Evolutionary conservation across 2,329 filamentous ascomycete genomes (phyloP), one percentile per base, ranked within the genome.

Genomic region (Beauveria sp.): DNA sequence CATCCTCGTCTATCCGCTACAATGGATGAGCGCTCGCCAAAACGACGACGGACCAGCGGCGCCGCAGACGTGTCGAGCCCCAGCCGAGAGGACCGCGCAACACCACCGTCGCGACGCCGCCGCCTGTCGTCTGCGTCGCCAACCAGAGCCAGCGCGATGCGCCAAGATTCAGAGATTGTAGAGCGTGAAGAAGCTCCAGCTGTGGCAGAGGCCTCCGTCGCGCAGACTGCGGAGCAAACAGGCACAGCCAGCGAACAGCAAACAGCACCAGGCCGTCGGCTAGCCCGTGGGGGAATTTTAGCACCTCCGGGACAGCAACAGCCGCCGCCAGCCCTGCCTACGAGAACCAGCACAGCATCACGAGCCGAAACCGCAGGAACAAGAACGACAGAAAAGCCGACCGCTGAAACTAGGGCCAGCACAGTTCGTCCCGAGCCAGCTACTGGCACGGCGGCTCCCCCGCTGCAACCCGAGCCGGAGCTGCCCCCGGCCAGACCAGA

Each of bases 61-160:
- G 46, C 50, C 54, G n/a, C 50, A 60, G 60, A 61, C 65, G 42
- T 64, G 62, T 54, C 61, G 56, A 69, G 78, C 65, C 67, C 67
- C 57, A 69, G 67, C 61, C 67, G 66, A 55, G 67, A 66, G 5
- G 62, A 58, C 24, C 56, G 62, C 10, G 43, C 64, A 52, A 66
- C 64, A 18, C 67, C 64, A 45, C 62, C 59, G 38, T 67, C 69
- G 42, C 70, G 66, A 62, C 72, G 67, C 38, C 68, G 68, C 52
- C 79, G 79, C 1, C 80, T 83, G 1, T 88, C 86, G 1, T 89
- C 86, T 69, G 83, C 83, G 60, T 88, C 86, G n/a, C 86, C 88
- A 0, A 88, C 86, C 0, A 84, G 80, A 69, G 80, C 86, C 14
- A 89, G 85, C 67, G 73, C 88, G 16, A 78, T 85, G 62, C 81